Base-by-base conservation (phyloP, 371 early-diverging fungal genomes). In the Chytridium lagenaria region DNA sequence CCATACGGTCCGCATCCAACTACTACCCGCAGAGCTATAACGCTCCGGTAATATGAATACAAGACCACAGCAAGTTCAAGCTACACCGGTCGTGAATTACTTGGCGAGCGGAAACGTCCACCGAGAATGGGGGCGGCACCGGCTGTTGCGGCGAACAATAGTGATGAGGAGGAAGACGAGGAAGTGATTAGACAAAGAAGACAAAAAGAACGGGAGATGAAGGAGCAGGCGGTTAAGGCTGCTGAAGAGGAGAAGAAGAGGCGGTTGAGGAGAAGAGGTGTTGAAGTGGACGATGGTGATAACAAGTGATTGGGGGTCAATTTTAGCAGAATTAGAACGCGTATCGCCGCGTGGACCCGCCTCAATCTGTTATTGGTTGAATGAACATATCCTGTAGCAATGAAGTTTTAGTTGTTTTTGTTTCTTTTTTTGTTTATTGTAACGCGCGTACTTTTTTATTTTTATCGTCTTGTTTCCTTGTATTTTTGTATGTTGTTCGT, bases 21-120 rank as follows among this genome's bases (percentile, higher is more conserved):
- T 10, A 34, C 16, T 26, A 31, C 0, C 59, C 31, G 30, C 36
- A 26, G 57, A 7, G 15, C 12, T 22, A 26, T 52, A 34, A n/a
- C 31, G 38, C 37, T 30, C 23, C 3, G 65, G 31, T 23, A 12
- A 7, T 44, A 7, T 44, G n/a, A n/a, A n/a, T n/a, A n/a, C 44
- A 44, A 44, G 12, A 7, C 19, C 36, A 63, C 31, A 34, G 31
- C 22, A 2, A 2, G 39, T 44, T 12, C 34, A 30, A 16, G 28
- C n/a, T 2, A 30, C 76, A 3, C 12, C 64, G 71, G 76, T 2
- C 67, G 76, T 19, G 75, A 75, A 33, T 50, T 70, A 33, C 67
- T 76, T 36, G 76, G 76, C 1, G 76, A 76, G 67, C 67, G 76
- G 7, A 69, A 70, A 50, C 37, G 76, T 5, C 76, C 74, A 30